Evolutionary conservation across 176 grass and related monocot species (phyloP).

Genomic region (Triticum monococcum): DNA sequence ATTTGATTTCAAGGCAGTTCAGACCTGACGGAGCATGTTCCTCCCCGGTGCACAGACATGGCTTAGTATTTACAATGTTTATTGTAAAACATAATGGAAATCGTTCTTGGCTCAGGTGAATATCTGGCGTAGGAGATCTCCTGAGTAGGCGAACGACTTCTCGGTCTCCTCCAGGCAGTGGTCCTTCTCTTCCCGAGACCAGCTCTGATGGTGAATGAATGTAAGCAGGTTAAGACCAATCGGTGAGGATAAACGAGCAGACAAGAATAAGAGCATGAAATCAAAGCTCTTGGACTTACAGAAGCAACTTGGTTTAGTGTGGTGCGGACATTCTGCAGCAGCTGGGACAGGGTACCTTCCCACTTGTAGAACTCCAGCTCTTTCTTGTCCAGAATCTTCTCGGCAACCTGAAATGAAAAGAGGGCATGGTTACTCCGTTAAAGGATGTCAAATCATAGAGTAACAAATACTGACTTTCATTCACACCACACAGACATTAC

Average conservation of each 20-base stretch:
- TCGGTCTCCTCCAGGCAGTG: slow-evolving; percentile 86
- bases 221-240: background rate
- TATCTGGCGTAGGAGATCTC: slow-evolving; percentile 47
- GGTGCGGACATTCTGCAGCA: slow-evolving; percentile 76
- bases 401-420: slow-evolving; percentile 53
- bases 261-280: background rate
- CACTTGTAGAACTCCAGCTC: slow-evolving; percentile 98
- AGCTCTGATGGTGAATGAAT: slow-evolving; percentile 37
- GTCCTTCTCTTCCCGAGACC: slow-evolving; percentile 86
- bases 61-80: slow-evolving; percentile 35
- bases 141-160: slow-evolving; percentile 80
- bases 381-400: slow-evolving; percentile 91
- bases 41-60: slow-evolving; percentile 21
- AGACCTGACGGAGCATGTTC: background rate
- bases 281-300: slow-evolving; percentile 35
- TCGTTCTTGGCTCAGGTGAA: slow-evolving; percentile 18
- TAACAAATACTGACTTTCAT: background rate
- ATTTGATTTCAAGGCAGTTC: background rate
- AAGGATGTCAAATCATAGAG: background rate
- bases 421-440: background rate
- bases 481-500: background rate
- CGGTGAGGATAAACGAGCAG: background rate
- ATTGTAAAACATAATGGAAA: background rate
- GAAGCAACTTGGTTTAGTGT: slow-evolving; percentile 80
- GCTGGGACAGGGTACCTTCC: slow-evolving; percentile 73